Conservation (phyloP, 257 asterid genomes). For the Solanum bulbocastanum region DNA sequence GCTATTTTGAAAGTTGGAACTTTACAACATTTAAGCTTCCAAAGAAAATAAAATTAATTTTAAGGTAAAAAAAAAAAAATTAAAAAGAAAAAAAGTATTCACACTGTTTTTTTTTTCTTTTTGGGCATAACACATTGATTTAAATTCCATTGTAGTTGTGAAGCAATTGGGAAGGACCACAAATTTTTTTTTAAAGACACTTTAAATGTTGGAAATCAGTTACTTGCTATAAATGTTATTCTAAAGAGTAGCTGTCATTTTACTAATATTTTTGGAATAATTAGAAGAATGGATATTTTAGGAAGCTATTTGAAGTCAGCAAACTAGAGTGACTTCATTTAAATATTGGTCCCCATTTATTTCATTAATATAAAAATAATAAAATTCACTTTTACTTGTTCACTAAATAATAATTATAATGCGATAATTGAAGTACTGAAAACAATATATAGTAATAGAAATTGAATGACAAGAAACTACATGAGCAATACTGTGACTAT, state of each 20-base stretch:
- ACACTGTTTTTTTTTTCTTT: no score
- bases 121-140: not conserved
- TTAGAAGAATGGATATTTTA: not conserved
- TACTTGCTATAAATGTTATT: not conserved
- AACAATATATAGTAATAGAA: no score
- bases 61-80: no score
- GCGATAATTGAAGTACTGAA: no score
- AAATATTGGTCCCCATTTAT: not conserved
- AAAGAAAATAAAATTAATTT: no score
- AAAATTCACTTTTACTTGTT: not conserved
- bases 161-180: not conserved
- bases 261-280: not conserved
- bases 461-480: no score
- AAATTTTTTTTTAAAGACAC: not conserved
- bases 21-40: no score
- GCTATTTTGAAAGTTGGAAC: no score
- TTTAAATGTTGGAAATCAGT: not conserved
- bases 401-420: not conserved
- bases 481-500: no score
- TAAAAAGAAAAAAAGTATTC: no score
- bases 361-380: not conserved
- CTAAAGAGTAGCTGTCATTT: not conserved
- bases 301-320: not conserved
- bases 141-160: not conserved
- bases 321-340: not conserved